Evolutionary conservation across 352 stramenopile species (phyloP).

Genomic region (Plasmopara halstedii): DNA sequence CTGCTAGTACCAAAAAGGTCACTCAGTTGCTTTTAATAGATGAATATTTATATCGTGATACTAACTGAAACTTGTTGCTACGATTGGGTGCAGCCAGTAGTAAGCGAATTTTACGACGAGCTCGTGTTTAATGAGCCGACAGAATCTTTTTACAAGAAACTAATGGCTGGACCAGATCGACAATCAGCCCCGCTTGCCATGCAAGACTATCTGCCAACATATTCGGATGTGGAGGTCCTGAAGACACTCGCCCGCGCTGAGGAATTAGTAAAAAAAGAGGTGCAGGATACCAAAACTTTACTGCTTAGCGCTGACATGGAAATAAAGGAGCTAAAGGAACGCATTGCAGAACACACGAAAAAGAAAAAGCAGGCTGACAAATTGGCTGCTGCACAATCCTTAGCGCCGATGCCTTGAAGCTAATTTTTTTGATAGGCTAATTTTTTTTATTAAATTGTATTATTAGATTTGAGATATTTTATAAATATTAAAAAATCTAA

Average conservation of each 20-base stretch:
- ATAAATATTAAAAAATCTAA: too few species aligned
- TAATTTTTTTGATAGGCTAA: too few species aligned
- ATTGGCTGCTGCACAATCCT: constrained; percentile 23
- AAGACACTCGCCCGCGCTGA: constrained; percentile 79
- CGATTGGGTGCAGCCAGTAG: constrained; percentile 66
- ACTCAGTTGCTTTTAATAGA: constrained; percentile 1
- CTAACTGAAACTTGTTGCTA: background rate
- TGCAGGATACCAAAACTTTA: constrained; percentile 64
- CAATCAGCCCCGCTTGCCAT: constrained; percentile 58
- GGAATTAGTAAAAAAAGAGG: constrained; percentile 67
- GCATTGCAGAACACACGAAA: constrained; percentile 67
- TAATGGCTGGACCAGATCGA: constrained; percentile 69
- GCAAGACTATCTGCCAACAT: constrained; percentile 80
- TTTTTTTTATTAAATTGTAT: too few species aligned
- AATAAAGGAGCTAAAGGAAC: constrained; percentile 67
- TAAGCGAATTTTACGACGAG: constrained; percentile 96
- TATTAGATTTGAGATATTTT: too few species aligned
- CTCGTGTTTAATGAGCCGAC: constrained; percentile 97
- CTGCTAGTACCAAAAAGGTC: constrained; percentile 88
- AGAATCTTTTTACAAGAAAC: constrained; percentile 92
- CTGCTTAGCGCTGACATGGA: constrained; percentile 59
- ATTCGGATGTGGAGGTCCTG: constrained; percentile 85
- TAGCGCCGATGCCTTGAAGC: too few species aligned
- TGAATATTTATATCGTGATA: background rate
- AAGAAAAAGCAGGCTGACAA: constrained; percentile 70